phyloP scores from a whole-genome alignment of 2,329 filamentous ascomycete genomes.

The Exophiala sp. region DNA sequence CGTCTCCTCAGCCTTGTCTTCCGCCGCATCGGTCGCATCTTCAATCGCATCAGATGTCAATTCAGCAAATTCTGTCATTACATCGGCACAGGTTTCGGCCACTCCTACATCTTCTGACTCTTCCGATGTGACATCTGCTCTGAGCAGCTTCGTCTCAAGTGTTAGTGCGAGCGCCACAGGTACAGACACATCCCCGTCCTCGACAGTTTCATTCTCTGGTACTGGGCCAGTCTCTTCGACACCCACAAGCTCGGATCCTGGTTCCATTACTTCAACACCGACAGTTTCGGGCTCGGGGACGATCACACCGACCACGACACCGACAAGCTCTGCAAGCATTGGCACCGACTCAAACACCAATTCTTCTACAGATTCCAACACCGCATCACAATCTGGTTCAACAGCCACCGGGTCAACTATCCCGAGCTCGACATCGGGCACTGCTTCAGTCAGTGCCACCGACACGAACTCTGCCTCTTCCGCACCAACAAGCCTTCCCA shows the following conservation, averaged over 20 bases:
- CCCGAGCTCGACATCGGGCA: neutral
- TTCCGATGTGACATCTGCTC: slow-evolving; percentile 7
- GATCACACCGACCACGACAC: slow-evolving; percentile 5
- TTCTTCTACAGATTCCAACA: slow-evolving; percentile 9
- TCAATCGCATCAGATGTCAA: slow-evolving; percentile 21
- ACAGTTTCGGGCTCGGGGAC: slow-evolving; percentile 7
- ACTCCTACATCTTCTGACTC: slow-evolving; percentile 5
- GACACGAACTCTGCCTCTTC: slow-evolving; percentile 30
- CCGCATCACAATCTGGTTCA: slow-evolving; percentile 14
- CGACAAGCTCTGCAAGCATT: slow-evolving; percentile 1
- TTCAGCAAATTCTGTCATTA: slow-evolving; percentile 14
- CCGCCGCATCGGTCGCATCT: slow-evolving; percentile 16
- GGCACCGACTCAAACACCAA: slow-evolving; percentile 4
- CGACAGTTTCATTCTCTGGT: no score
- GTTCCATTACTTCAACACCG: neutral
- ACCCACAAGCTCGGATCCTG: neutral
- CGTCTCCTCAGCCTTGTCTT: slow-evolving; percentile 22
- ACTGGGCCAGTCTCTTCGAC: neutral
- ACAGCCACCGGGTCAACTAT: neutral
- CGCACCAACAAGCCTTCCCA: slow-evolving; percentile 22
- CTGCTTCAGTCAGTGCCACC: slow-evolving; percentile 13
- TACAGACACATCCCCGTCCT: neutral
- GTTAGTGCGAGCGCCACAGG: neutral
- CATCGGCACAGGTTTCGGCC: slow-evolving; percentile 4
- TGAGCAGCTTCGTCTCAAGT: slow-evolving; percentile 3